Base-by-base conservation (phyloP, 2,329 filamentous ascomycete species). In the Trichothecium sympodiale region DNA sequence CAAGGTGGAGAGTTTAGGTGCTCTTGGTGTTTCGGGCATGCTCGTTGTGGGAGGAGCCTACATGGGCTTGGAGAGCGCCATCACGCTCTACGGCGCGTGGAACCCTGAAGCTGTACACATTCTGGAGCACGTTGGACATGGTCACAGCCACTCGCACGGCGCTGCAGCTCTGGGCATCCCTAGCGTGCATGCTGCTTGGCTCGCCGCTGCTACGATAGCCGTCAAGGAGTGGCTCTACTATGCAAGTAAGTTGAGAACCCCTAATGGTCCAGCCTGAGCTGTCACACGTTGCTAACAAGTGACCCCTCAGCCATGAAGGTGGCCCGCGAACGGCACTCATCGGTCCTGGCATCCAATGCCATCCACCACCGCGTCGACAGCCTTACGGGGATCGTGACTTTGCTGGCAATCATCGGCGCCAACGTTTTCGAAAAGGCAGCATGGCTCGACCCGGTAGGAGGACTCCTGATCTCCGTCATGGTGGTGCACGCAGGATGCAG, bases 211-310 rank as follows among this genome's bases (percentile, higher is more conserved):
- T 15, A 94, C 86, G 2, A 91, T 98, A 38, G 59, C 86, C 17
- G 67, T 96, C 50, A 98, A 98, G 62, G 91, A 98, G 60, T 98
- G 88, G 85, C 67, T 98, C 17, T 98, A 96, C 55, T 80, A 83
- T 65, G 86, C 89, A 44, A 98, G 89, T 91, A 77, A 68, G 83
- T 75, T n/a, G 32, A 9, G 9, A n/a, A 16, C 14, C 15, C 5
- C 5, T 6, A n/a, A 17, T 9, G 12, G 33, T 15, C 16, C 27
- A 18, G 14, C 14, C 26, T 27, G 26, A 27, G 26, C 26, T 8
- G 8, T 27, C 8, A 27, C 26, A 13, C 29, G 23, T 20, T 23
- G 30, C 8, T 30, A 8, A 29, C 28, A n/a, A 29, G n/a, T 13
- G 6, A 15, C 34, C 34, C 26, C 41, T 26, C 45, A 93, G 85